Evolutionary conservation across 2,329 filamentous ascomycete species (phyloP), one percentile per base, ranked within the genome.

Genomic region (Exophiala sp.): DNA sequence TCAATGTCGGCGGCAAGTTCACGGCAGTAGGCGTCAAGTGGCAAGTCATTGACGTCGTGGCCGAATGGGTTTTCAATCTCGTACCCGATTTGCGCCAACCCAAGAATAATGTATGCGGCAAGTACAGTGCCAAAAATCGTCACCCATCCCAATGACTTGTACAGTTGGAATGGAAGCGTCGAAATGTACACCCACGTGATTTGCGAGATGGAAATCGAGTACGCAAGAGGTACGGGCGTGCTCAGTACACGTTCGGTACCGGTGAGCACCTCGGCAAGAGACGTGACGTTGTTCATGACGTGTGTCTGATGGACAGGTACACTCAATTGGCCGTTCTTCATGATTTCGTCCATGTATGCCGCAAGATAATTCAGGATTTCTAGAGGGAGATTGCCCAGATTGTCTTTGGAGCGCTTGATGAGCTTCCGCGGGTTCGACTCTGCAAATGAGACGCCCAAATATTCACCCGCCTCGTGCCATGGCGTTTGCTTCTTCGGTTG

Each of bases 11-110:
- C 70, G 18, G 86, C 82, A 39, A 94, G 78, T 65, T 91, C 86
- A 35, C 85, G 79, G 72, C 89, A 94, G 75, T 85, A 95, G 11
- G 78, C 74, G 66, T 92, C 89, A 2, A 91, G 77, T 0, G 87
- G 86, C 39, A 91, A 73, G 69, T 94, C 89, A 66, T 94, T 94
- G 62, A 91, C 88, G 59, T 94, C 89, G 60, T 84, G 78, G 53
- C 89, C 89, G 68, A 94, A 94, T 5, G 89, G 89, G 65, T 94
- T 90, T 70, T 94, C 89, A 60, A 94, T 87, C 71, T 94, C 88
- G 59, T 83, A 83, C 36, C 89, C 89, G 64, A 92, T 92, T 59
- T 81, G 77, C 3, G 83, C 79, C 42, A 94, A 82, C 20, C 87
- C 88, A 55, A 94, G 81, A 67, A 94, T 92, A 62, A 94, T 92